Percentiles rank a stretch among this genome's conserved stretches.
These are phyloP conservation scores for Astrothelium subdiscretum DNA, from an alignment of 495 filamentous ascomycete genomes.

Conservation along the genomic window DNA sequence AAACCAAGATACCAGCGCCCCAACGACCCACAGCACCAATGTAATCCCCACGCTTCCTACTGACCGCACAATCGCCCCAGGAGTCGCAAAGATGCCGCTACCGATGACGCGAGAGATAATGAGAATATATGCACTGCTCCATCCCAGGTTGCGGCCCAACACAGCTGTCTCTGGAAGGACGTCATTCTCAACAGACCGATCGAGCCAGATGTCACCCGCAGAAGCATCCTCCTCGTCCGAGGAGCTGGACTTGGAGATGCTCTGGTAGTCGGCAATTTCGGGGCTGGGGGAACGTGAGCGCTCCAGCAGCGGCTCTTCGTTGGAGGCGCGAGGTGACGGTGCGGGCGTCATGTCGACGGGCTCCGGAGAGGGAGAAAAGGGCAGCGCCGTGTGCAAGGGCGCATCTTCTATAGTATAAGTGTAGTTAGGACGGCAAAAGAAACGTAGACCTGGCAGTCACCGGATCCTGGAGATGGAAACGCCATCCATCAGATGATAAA, in stretches of 20 bases:
- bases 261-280: neutral
- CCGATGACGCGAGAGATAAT: slow-evolving; percentile 67
- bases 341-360: neutral
- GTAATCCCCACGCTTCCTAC: slow-evolving; percentile 58
- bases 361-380: neutral
- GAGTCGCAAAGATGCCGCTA: slow-evolving; percentile 64
- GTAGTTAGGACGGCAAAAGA: neutral
- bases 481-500: neutral
- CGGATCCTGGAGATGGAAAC: no score
- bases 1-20: slow-evolving; percentile 47
- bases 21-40: slow-evolving; percentile 51
- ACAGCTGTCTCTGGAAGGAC: slow-evolving; percentile 52
- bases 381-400: no score
- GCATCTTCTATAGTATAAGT: neutral
- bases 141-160: slow-evolving; percentile 51
- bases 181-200: slow-evolving; percentile 39
- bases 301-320: neutral
- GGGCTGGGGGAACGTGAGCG: neutral
- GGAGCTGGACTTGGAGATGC: neutral
- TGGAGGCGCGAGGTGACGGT: neutral
- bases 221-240: neutral
- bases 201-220: neutral
- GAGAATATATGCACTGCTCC: slow-evolving; percentile 62
- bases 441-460: neutral
- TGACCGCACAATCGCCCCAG: slow-evolving; percentile 53